Conservation (phyloP, 192 early-diverging fungal species). For the Backusella liffmaniae region DNA sequence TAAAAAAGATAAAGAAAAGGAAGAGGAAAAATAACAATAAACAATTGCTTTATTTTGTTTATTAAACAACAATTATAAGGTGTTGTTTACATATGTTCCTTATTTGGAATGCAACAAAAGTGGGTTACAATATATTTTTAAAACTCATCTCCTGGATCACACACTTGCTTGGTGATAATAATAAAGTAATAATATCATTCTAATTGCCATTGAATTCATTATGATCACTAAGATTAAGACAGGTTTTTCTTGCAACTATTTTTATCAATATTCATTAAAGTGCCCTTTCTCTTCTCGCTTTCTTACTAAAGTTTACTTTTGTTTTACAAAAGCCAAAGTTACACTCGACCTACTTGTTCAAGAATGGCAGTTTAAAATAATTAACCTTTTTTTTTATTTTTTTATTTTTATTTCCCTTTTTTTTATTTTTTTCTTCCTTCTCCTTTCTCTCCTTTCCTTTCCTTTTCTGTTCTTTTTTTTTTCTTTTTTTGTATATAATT, state of each 20-base stretch:
- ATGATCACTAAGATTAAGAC: not conserved
- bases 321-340: not conserved
- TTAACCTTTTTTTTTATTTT: not conserved
- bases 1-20: not conserved
- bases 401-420: not conserved
- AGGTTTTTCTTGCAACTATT: too few species aligned
- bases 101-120: not conserved
- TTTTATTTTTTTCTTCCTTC: not conserved
- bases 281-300: not conserved
- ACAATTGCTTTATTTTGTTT: conserved; percentile 1
- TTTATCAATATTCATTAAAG: not conserved
- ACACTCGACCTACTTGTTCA: not conserved
- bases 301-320: not conserved
- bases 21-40: not conserved
- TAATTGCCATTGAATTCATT: not conserved
- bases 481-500: not conserved
- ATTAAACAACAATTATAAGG: not conserved
- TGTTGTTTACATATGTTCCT: conserved; percentile 1
- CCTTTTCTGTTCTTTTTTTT: not conserved
- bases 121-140: not conserved
- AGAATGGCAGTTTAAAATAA: not conserved
- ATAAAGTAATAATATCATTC: not conserved
- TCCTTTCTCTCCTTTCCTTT: not conserved
- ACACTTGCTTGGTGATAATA: not conserved
- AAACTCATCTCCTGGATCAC: not conserved